Percentiles rank a stretch among this genome's conserved stretches.
phyloP scores from a whole-genome alignment of 805 yeast genomes.

The Hermanozyma aechmeae region DNA sequence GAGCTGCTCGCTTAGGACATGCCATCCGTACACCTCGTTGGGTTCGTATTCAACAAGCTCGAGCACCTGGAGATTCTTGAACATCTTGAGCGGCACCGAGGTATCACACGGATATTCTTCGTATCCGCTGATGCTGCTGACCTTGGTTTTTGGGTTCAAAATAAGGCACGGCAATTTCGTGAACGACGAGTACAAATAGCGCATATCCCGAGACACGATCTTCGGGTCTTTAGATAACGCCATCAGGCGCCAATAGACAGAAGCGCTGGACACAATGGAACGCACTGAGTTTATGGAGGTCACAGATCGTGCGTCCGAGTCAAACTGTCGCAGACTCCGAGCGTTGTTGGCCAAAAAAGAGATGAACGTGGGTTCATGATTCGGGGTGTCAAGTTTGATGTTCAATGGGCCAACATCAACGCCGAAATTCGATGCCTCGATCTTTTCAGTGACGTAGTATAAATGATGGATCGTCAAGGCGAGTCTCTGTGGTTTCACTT shows the following conservation, averaged over 20 bases:
- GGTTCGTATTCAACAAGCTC: slow-evolving; percentile 55
- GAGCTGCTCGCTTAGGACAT: slow-evolving; percentile 42
- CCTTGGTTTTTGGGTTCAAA: slow-evolving; percentile 49
- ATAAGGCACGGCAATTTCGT: slow-evolving; percentile 58
- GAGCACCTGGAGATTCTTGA: slow-evolving; percentile 52
- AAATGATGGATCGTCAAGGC: slow-evolving; percentile 56
- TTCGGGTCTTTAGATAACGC: slow-evolving; percentile 32
- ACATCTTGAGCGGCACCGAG: slow-evolving; percentile 52
- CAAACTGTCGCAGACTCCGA: slow-evolving; percentile 27
- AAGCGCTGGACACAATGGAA: slow-evolving; percentile 36
- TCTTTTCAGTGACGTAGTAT: slow-evolving; percentile 50
- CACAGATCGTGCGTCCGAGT: slow-evolving; percentile 39
- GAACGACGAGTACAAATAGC: slow-evolving; percentile 52
- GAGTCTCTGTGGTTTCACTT: slow-evolving; percentile 44
- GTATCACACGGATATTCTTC: slow-evolving; percentile 69
- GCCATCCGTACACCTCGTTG: slow-evolving; percentile 61
- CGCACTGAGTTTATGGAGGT: slow-evolving; percentile 52
- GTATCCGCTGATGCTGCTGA: slow-evolving; percentile 48
- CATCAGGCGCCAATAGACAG: slow-evolving; percentile 30
- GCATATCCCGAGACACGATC: slow-evolving; percentile 39
- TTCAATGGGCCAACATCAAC: slow-evolving; percentile 55
- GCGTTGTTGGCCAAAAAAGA: slow-evolving; percentile 54
- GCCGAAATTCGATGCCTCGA: slow-evolving; percentile 37
- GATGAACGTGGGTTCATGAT: slow-evolving; percentile 44
- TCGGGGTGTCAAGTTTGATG: slow-evolving; percentile 48